Percentiles rank a stretch among this genome's conserved stretches.
phyloP scores from a whole-genome alignment of 345 rosid genomes.

The Erodium maritimum region DNA sequence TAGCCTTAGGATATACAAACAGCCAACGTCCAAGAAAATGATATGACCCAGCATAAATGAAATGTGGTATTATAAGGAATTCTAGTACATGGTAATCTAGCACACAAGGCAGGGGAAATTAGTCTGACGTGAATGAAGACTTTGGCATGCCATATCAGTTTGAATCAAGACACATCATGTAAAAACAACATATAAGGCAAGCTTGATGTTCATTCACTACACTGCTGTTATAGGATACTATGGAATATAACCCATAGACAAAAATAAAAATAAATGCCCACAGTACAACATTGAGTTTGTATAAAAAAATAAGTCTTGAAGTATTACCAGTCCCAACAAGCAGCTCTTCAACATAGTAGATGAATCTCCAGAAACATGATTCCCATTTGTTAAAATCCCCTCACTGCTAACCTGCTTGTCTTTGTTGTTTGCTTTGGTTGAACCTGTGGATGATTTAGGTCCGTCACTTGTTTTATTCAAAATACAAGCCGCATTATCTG shows the following conservation, averaged over 20 bases:
- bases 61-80: too few species aligned
- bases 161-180: too few species aligned
- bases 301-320: constrained; percentile 1
- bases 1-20: too few species aligned
- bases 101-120: too few species aligned
- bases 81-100: too few species aligned
- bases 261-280: neutral
- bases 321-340: constrained; percentile 72
- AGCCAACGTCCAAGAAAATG: too few species aligned
- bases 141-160: too few species aligned
- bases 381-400: constrained; percentile 20
- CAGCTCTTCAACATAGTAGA: constrained; percentile 29
- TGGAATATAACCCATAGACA: neutral
- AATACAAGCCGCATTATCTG: constrained; percentile 17
- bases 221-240: neutral
- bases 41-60: too few species aligned
- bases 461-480: constrained; percentile 20
- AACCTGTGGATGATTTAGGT: constrained; percentile 24
- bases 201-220: neutral
- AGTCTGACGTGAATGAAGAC: too few species aligned
- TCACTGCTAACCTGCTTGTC: constrained; percentile 17
- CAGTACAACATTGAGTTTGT: neutral
- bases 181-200: neutral
- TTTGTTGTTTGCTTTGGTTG: constrained; percentile 25
- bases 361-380: constrained; percentile 21